These are phyloP conservation scores for Graphium sp. DNA, from an alignment of 2,329 filamentous ascomycete species.

Conservation along the genomic window DNA sequence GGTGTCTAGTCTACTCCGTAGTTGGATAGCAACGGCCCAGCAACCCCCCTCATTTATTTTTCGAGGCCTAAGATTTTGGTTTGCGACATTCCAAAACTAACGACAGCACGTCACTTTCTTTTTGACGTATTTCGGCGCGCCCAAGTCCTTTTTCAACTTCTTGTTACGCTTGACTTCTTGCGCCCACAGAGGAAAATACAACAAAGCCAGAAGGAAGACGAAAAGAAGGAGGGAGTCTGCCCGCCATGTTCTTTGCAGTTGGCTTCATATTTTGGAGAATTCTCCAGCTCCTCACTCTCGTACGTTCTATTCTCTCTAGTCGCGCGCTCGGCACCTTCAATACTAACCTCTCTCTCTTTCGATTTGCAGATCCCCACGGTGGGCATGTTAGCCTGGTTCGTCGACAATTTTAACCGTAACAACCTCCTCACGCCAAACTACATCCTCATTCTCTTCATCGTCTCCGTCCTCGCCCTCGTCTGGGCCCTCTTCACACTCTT, in stretches of 20 bases:
- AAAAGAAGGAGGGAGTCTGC: too few species aligned
- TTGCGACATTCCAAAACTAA: too few species aligned
- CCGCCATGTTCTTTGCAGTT: slow-evolving; percentile 43
- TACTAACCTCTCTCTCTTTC: slow-evolving; percentile 4
- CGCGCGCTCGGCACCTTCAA: not conserved
- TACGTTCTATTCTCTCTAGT: slow-evolving; percentile 16
- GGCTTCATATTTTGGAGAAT: slow-evolving; percentile 48
- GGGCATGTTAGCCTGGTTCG: slow-evolving; percentile 52
- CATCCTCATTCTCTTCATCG: slow-evolving; percentile 52
- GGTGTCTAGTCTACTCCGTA: too few species aligned
- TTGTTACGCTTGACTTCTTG: too few species aligned
- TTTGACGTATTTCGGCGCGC: too few species aligned
- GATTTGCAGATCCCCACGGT: slow-evolving; percentile 39
- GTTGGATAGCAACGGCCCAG: too few species aligned
- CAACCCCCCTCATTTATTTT: too few species aligned
- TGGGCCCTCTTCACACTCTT: slow-evolving; percentile 51
- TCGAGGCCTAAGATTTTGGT: too few species aligned
- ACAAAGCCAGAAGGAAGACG: too few species aligned
- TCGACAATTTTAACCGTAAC: slow-evolving; percentile 36
- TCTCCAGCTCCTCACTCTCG: slow-evolving; percentile 44
- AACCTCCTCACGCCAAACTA: slow-evolving; percentile 44
- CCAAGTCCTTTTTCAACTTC: too few species aligned
- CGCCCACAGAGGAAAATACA: too few species aligned
- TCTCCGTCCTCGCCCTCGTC: slow-evolving; percentile 42
- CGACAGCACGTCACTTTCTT: too few species aligned